Conservation (phyloP, 352 stramenopile species). For the Globisporangium spinosum region DNA sequence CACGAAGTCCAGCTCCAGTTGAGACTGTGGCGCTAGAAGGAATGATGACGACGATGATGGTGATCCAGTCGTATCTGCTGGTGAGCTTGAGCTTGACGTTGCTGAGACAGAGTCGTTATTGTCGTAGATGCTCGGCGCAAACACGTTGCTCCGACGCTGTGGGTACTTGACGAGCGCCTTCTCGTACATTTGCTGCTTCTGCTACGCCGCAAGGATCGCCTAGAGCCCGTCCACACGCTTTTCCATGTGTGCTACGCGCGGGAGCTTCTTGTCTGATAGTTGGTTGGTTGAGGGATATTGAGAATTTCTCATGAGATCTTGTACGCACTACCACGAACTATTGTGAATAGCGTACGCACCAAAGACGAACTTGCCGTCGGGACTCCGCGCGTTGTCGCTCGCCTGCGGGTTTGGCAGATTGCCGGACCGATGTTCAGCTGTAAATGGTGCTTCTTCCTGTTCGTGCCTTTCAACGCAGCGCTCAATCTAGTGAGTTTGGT, state of each 20-base stretch:
- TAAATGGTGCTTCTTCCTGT: slow-evolving; percentile 41
- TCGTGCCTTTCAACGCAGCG: slow-evolving; percentile 28
- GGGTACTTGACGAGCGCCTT: slow-evolving; percentile 55
- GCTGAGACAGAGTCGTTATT: background rate
- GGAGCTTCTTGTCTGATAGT: slow-evolving; percentile 57
- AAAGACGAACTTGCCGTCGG: slow-evolving; percentile 61
- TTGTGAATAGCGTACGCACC: slow-evolving; percentile 26
- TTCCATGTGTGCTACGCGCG: slow-evolving; percentile 66
- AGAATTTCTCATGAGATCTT: background rate
- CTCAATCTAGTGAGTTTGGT: background rate
- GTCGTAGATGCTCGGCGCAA: slow-evolving; percentile 54
- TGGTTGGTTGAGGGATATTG: background rate
- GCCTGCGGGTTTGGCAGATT: slow-evolving; percentile 26
- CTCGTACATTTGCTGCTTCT: slow-evolving; percentile 67
- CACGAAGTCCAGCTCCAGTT: slow-evolving; percentile 55
- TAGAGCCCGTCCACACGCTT: slow-evolving; percentile 46
- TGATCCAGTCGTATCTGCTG: background rate
- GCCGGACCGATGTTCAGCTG: slow-evolving; percentile 20
- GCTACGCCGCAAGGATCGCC: slow-evolving; percentile 38
- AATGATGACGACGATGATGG: background rate
- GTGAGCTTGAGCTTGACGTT: background rate
- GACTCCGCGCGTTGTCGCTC: slow-evolving; percentile 32
- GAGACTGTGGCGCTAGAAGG: slow-evolving; percentile 28
- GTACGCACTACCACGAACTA: background rate
- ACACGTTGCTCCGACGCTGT: slow-evolving; percentile 66